Base-by-base conservation (phyloP, 2,329 filamentous ascomycete species). In the Exophiala phaeomuriformis region DNA sequence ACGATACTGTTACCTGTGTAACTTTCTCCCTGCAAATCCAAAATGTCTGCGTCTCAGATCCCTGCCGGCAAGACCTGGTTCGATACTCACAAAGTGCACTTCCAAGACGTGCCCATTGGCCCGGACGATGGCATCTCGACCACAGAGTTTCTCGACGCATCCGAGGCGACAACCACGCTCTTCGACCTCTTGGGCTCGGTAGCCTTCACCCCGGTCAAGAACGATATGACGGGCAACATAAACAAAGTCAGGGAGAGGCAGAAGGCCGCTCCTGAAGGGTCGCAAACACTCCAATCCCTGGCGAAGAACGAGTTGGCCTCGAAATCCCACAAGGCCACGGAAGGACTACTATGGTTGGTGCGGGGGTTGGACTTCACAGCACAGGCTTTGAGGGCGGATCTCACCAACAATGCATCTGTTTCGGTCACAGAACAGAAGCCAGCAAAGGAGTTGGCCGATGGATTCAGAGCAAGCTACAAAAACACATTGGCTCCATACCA, bases 311-410 rank as follows among this genome's bases (percentile, higher is more conserved):
- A 98, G 77, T 77, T 95, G 68, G 90, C 90, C 77, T 79, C 82
- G 58, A 91, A 90, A 78, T 90, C 93, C 73, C 88, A 95, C 75
- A 80, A 75, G 53, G 91, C 93, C 51, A 85, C 89, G 8, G 90
- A 96, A 73, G 93, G 90, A 50, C 78, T 96, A 48, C 71, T 97
- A 57, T 98, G 93, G 93, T 80, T 96, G 57, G 79, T 85, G 63
- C 86, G 91, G 88, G 93, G 86, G 56, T 86, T 97, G 66, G 89
- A 96, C 68, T 98, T 98, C 76, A 97, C 91, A 61, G 83, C 84
- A 67, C 83, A 88, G 70, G 87, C 87, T 56, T 83, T 98, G 59
- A 82, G 82, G 67, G 50, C 58, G n/a, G 61, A 63, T 36, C 49
- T 62, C 33, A 61, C 59, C 6, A 52, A 35, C 66, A 83, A 85